Base-by-base conservation (phyloP, 1,284 basidiomycete species). In the Pseudozyma sp. region DNA sequence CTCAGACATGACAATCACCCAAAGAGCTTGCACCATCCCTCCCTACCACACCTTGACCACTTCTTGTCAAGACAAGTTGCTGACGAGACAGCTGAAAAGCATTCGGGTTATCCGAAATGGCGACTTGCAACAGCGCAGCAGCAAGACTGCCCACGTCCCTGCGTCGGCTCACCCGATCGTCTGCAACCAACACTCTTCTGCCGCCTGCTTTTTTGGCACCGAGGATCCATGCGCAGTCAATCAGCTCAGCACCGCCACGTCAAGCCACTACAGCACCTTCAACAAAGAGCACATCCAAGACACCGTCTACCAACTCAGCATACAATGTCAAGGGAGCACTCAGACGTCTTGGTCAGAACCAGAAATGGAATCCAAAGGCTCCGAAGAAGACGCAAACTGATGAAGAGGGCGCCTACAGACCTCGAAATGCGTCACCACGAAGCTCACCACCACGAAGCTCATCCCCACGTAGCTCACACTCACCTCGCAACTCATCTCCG, bases 201-300 rank as follows among this genome's bases (percentile, higher is more conserved):
- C 62, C 54, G 14, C 68, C 68, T 8, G 45, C 51, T 13, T 70
- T 70, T 31, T 36, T 70, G 3, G 62, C 54, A 25, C 68, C 68
- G 5, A 34, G 48, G 9, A 51, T 58, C 21, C 57, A 58, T 45
- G 45, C 59, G n/a, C 61, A 51, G 10, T 31, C 58, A 2, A 40
- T 70, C 43, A 61, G 47, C 5, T 38, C 52, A 8, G 54, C 50
- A 13, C 39, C 54, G 42, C 3, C 49, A 38, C 36, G 36, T 21
- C 40, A 40, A 21, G 61, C 54, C 0, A 14, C 47, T 5, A 45
- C 38, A 10, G 16, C 58, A 10, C 12, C 25, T 14, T 51, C 54
- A 31, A 31, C 25, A 7, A 57, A 61, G 40, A 43, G 10, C 9
- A n/a, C 58, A 12, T 14, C 53, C 6, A 8, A 19, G 1, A 43